These are phyloP conservation scores for Mycena chlorophos DNA, from an alignment of 768 basidiomycete genomes.

Conservation along the genomic window DNA sequence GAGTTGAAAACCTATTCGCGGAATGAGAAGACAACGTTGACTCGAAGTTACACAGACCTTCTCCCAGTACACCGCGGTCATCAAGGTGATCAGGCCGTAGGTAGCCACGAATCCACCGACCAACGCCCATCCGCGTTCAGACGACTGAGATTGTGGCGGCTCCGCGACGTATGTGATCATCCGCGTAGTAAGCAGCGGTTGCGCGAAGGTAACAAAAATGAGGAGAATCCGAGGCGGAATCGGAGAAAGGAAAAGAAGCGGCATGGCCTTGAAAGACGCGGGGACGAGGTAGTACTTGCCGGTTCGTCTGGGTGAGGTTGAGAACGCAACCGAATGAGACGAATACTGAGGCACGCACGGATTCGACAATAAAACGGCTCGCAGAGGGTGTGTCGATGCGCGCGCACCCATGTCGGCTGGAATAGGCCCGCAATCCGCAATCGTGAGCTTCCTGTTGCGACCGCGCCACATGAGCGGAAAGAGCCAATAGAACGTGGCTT, in stretches of 20 bases:
- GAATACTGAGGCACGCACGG: slow-evolving; percentile 1
- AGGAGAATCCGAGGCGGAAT: slow-evolving; percentile 6
- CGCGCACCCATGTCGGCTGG: not conserved
- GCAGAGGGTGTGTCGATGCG: slow-evolving; percentile 2
- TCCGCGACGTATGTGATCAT: slow-evolving; percentile 13
- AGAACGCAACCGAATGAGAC: not conserved
- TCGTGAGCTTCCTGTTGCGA: slow-evolving; percentile 1
- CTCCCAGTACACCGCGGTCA: slow-evolving; percentile 16
- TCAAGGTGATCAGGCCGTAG: slow-evolving; percentile 11
- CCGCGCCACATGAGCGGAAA: slow-evolving; percentile 11
- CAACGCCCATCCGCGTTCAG: slow-evolving; percentile 11
- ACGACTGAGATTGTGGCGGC: not conserved
- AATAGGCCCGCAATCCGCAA: slow-evolving; percentile 7
- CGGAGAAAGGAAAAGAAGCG: slow-evolving; percentile 4
- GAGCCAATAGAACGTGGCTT: slow-evolving; percentile 8
- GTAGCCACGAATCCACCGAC: slow-evolving; percentile 14
- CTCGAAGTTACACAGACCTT: slow-evolving; percentile 5
- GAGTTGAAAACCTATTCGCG: slow-evolving; percentile 6
- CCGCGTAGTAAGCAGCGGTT: slow-evolving; percentile 7
- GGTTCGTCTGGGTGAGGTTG: not conserved
- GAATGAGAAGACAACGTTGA: not conserved
- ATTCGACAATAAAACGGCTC: not conserved
- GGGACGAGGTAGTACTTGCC: slow-evolving; percentile 4
- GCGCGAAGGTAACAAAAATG: slow-evolving; percentile 6
- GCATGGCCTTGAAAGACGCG: slow-evolving; percentile 7